phyloP scores from a whole-genome alignment of 2,329 filamentous ascomycete genomes.

The Pseudopithomyces chartarum region DNA sequence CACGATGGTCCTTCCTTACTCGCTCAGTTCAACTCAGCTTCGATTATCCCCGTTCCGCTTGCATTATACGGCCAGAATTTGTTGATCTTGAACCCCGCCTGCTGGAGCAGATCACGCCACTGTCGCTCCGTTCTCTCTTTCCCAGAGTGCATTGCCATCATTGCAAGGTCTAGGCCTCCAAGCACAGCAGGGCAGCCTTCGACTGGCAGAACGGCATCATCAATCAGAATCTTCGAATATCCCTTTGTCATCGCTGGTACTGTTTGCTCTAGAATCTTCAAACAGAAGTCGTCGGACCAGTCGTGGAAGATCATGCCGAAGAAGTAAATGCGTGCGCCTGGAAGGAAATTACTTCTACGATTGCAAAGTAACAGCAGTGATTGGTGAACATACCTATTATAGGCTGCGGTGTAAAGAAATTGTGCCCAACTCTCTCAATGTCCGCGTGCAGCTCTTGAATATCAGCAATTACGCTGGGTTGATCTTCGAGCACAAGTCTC shows the following conservation, averaged over 20 bases:
- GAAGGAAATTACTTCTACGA: not conserved
- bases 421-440: conserved; percentile 22
- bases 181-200: not conserved
- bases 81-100: conserved; percentile 17
- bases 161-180: conserved; percentile 3
- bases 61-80: conserved; percentile 9
- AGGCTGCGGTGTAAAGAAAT: conserved; percentile 26
- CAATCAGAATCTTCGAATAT: conserved; percentile 6
- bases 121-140: conserved; percentile 17
- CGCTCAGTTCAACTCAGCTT: not conserved
- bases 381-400: not conserved
- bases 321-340: conserved; percentile 14
- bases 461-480: conserved; percentile 22
- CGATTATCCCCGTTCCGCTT: conserved; percentile 13
- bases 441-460: conserved; percentile 11
- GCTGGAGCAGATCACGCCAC: conserved; percentile 15
- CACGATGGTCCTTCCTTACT: too few relatives aligned
- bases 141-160: conserved; percentile 8
- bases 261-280: conserved; percentile 12
- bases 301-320: conserved; percentile 15
- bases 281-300: conserved; percentile 11
- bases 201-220: conserved; percentile 5
- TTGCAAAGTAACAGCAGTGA: not conserved
- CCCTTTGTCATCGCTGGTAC: conserved; percentile 10
- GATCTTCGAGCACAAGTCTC: conserved; percentile 30